A percentile compares a stretch with the other conserved stretches of the same genome.
Conservation (phyloP, 805 yeast genomes). For the Ogataea ganodermae region DNA sequence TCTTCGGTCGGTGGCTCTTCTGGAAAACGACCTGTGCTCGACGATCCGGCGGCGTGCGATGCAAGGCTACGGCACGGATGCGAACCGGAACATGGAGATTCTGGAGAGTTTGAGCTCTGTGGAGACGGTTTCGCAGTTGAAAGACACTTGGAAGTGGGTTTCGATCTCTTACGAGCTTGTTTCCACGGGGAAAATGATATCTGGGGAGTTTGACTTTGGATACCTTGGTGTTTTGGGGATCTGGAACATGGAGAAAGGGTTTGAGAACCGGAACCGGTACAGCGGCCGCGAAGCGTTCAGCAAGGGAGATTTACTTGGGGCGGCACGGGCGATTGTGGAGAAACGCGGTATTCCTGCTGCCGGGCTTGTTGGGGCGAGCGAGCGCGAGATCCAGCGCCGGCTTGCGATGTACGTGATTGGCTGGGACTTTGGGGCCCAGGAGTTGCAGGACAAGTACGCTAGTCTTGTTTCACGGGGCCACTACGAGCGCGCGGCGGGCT, state of each 20-base stretch:
- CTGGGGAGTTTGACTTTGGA: conserved; percentile 75
- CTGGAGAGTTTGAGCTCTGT: conserved; percentile 53
- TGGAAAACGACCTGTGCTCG: conserved; percentile 73
- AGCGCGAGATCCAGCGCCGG: conserved; percentile 64
- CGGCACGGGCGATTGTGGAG: conserved; percentile 54
- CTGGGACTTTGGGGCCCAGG: conserved; percentile 79
- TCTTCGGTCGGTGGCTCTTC: conserved; percentile 35
- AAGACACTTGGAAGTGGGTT: conserved; percentile 93
- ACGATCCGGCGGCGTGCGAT: conserved; percentile 71
- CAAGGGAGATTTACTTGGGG: conserved; percentile 47
- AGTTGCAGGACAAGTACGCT: conserved; percentile 67
- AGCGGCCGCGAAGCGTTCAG: conserved; percentile 33
- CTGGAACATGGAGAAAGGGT: conserved; percentile 74
- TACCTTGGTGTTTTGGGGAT: conserved; percentile 87
- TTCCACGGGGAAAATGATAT: conserved; percentile 64
- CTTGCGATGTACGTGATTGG: conserved; percentile 85
- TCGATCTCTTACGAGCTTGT: conserved; percentile 67
- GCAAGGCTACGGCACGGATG: conserved; percentile 70
- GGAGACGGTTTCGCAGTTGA: conserved; percentile 56
- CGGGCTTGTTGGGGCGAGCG: conserved; percentile 47
- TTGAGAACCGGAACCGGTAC: conserved; percentile 51
- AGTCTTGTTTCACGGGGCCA: conserved; percentile 58
- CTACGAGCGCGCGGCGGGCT: conserved; percentile 91
- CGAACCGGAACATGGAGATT: conserved; percentile 61
- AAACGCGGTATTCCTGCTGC: conserved; percentile 41